phyloP scores from a whole-genome alignment of 2,329 filamentous ascomycete genomes.

The Leptoxyphium fumago region DNA sequence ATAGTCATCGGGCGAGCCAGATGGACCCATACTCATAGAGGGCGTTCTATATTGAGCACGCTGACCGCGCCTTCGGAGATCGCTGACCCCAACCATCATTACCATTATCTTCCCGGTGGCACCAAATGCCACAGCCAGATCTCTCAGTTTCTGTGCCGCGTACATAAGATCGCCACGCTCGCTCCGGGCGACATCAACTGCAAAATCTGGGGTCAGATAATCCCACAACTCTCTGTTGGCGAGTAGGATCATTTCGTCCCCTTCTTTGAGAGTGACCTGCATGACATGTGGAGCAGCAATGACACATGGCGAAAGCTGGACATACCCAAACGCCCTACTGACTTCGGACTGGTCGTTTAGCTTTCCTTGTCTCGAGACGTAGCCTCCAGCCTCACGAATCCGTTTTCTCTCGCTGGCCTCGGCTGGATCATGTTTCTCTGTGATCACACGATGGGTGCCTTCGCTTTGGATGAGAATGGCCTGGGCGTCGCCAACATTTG shows the following conservation, averaged over 20 bases:
- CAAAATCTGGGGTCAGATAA: slow-evolving; percentile 74
- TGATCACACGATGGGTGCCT: slow-evolving; percentile 68
- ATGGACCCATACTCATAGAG: slow-evolving; percentile 73
- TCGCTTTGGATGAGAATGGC: slow-evolving; percentile 90
- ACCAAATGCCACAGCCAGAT: slow-evolving; percentile 90
- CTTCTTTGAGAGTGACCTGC: slow-evolving; percentile 64
- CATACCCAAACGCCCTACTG: slow-evolving; percentile 88
- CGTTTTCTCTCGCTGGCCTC: slow-evolving; percentile 70
- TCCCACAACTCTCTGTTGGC: slow-evolving; percentile 93
- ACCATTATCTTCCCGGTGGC: slow-evolving; percentile 95
- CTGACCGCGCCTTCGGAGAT: slow-evolving; percentile 67
- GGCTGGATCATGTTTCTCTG: slow-evolving; percentile 83
- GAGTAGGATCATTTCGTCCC: slow-evolving; percentile 85
- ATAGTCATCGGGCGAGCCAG: slow-evolving; percentile 57
- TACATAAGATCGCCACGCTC: slow-evolving; percentile 87
- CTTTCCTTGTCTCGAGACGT: slow-evolving; percentile 86
- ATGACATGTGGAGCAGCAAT: slow-evolving; percentile 79
- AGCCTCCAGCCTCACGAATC: slow-evolving; percentile 87
- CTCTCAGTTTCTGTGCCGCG: slow-evolving; percentile 83
- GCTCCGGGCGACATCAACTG: slow-evolving; percentile 78
- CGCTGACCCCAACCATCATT: slow-evolving; percentile 90
- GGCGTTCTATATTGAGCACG: slow-evolving; percentile 61
- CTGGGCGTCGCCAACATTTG: slow-evolving; percentile 90
- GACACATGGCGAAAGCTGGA: slow-evolving; percentile 80
- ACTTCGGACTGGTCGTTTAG: slow-evolving; percentile 85